phyloP scores from a whole-genome alignment of 805 yeast species.

The Deakozyma indianensis region DNA sequence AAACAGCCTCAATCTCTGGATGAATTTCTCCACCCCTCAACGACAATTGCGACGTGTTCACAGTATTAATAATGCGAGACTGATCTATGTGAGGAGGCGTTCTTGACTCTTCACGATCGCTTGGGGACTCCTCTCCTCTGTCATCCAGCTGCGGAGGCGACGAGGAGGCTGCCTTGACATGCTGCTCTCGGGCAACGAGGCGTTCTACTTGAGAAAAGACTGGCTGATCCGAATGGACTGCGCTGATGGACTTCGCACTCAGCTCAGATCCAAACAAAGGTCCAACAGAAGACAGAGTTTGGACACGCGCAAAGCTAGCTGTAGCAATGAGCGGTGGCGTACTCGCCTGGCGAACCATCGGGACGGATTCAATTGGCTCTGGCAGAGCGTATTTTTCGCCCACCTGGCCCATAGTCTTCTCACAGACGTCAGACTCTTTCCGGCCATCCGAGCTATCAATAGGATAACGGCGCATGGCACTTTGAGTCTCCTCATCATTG shows the following conservation, averaged over 20 bases:
- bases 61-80: neutral
- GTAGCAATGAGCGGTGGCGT: neutral
- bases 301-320: neutral
- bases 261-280: no score
- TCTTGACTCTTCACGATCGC: neutral
- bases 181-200: neutral
- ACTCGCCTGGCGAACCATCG: neutral
- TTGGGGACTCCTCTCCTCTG: neutral
- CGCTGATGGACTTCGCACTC: neutral
- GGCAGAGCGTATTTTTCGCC: neutral
- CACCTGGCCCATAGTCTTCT: neutral
- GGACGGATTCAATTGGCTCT: neutral
- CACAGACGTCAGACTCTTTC: neutral
- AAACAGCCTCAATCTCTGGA: constrained; percentile 14
- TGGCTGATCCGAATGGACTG: neutral
- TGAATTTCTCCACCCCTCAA: constrained; percentile 2
- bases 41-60: neutral
- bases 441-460: neutral
- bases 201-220: neutral
- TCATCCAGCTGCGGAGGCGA: constrained; percentile 1
- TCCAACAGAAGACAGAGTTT: neutral
- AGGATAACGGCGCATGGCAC: neutral
- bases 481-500: neutral
- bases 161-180: neutral
- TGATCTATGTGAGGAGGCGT: neutral